phyloP scores from a whole-genome alignment of 2,329 filamentous ascomycete genomes.

The Magnaporthales sp. region DNA sequence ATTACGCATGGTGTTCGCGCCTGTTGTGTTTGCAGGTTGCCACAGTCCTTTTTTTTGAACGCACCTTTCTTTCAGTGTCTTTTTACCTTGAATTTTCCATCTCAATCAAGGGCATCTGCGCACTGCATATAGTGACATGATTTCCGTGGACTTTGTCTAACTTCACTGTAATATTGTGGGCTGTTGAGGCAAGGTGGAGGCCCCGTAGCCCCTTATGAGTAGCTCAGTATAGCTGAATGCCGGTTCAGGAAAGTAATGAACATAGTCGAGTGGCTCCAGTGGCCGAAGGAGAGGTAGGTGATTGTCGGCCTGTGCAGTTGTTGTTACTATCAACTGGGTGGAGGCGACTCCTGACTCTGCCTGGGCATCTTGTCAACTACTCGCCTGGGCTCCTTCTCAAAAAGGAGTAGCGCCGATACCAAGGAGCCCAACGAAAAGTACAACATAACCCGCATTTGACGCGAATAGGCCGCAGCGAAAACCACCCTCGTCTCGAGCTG shows the following conservation, averaged over 20 bases:
- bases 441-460: not conserved
- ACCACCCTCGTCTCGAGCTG: not conserved
- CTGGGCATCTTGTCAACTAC: not conserved
- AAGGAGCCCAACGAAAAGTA: not conserved
- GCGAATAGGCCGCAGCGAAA: not conserved
- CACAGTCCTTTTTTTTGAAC: no score
- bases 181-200: no score
- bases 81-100: no score
- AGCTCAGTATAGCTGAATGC: not conserved
- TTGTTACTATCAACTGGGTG: not conserved
- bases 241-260: not conserved
- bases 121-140: no score
- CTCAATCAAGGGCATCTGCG: no score
- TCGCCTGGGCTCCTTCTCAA: not conserved
- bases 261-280: not conserved
- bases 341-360: not conserved
- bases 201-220: no score
- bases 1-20: no score
- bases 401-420: not conserved
- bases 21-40: no score
- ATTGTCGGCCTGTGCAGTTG: not conserved
- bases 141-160: no score
- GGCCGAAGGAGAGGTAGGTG: not conserved
- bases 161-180: no score
- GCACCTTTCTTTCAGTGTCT: no score